Evolutionary conservation across 768 basidiomycete species (phyloP).

Genomic region (Tremella fuciformis): DNA sequence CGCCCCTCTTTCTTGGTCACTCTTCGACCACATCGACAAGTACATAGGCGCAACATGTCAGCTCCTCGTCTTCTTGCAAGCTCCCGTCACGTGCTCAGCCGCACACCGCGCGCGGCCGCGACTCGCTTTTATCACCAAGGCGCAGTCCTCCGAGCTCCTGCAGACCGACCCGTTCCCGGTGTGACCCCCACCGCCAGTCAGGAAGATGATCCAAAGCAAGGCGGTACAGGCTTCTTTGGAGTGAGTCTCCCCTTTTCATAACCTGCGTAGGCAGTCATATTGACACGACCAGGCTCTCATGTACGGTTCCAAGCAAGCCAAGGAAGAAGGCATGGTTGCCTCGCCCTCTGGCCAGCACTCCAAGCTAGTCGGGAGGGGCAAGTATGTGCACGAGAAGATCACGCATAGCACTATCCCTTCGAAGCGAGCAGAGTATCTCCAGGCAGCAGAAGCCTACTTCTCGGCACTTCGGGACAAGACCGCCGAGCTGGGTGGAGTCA

Average conservation of each 20-base stretch:
- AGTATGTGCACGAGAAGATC: conserved; percentile 60
- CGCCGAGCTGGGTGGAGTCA: conserved; percentile 62
- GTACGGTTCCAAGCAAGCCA: conserved; percentile 90
- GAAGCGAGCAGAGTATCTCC: conserved; percentile 76
- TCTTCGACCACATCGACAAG: too few relatives aligned
- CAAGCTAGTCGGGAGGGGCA: conserved; percentile 81
- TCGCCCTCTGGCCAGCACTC: conserved; percentile 74
- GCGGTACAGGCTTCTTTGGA: conserved; percentile 14
- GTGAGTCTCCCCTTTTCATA: conserved; percentile 6
- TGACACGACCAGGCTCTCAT: conserved; percentile 56
- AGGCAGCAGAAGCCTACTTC: conserved; percentile 83
- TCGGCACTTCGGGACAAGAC: conserved; percentile 68
- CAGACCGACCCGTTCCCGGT: conserved; percentile 11
- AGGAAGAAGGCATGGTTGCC: conserved; percentile 61
- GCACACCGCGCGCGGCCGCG: not conserved
- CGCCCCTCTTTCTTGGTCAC: not conserved
- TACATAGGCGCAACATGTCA: not conserved
- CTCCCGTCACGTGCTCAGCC: not conserved
- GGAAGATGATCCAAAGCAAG: conserved; percentile 19
- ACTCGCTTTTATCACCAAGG: not conserved
- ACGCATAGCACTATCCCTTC: conserved; percentile 79
- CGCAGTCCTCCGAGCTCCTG: conserved; percentile 10
- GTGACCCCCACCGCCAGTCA: conserved; percentile 2
- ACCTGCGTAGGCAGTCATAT: not conserved
- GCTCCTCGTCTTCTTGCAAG: not conserved